A percentile compares a stretch with the other conserved stretches of the same genome.
Conservation (phyloP, 163 green algal genomes). For the Scenedesmus sp. region DNA sequence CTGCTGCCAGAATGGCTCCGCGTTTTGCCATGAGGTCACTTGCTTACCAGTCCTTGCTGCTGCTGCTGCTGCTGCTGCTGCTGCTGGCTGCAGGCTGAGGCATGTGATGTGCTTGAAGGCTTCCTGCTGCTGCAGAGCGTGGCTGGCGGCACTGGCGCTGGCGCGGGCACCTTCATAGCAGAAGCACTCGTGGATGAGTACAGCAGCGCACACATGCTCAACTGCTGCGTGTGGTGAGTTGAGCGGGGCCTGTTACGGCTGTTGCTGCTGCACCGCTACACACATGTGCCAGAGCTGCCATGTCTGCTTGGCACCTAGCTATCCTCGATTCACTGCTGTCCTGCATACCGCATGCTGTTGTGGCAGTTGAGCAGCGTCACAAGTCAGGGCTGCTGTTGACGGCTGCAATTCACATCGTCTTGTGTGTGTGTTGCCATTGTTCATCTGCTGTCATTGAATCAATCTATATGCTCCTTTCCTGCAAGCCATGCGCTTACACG, state of each 20-base stretch:
- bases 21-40: too few species aligned
- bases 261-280: too few species aligned
- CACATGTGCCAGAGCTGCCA: too few species aligned
- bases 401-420: neutral
- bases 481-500: conserved; percentile 75
- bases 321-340: neutral
- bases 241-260: neutral
- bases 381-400: conserved; percentile 61
- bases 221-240: conserved; percentile 76
- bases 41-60: neutral
- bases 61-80: neutral
- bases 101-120: conserved; percentile 78
- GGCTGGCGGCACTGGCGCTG: conserved; percentile 89
- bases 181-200: conserved; percentile 79
- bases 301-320: too few species aligned
- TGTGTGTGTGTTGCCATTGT: neutral
- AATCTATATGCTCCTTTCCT: neutral
- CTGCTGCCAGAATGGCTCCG: too few species aligned
- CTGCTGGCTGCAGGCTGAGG: conserved; percentile 70
- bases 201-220: conserved; percentile 73
- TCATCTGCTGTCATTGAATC: too few species aligned
- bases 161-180: conserved; percentile 79
- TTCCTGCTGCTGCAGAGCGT: conserved; percentile 88
- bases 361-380: conserved; percentile 76
- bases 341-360: neutral